Evolutionary conservation across 192 early-diverging fungal species (phyloP).

Genomic region (Thoreauomyces humboldtii): DNA sequence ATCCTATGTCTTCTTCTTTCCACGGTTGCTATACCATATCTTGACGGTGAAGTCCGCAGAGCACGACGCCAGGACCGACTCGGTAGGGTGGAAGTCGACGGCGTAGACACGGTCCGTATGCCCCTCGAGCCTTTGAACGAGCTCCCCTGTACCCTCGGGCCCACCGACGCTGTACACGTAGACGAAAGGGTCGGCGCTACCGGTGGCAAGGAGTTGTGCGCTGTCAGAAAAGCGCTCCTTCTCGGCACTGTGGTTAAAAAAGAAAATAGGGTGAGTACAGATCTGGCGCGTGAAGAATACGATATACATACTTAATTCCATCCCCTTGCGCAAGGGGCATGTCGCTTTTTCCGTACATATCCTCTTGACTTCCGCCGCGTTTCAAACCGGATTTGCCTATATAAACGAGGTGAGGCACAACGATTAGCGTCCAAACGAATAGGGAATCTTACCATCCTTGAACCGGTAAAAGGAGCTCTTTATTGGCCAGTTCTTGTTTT

Average conservation of each 20-base stretch:
- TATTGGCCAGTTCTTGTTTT: conserved; percentile 95
- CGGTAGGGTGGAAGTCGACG: conserved; percentile 83
- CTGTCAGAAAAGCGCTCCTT: conserved; percentile 21
- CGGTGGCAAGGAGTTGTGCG: conserved; percentile 65
- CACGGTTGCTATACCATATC: conserved; percentile 57
- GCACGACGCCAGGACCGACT: conserved; percentile 77
- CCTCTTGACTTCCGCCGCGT: conserved; percentile 32
- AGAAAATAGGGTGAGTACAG: too few relatives aligned
- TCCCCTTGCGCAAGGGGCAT: conserved; percentile 23
- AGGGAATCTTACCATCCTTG: conserved; percentile 63
- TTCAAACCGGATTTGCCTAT: conserved; percentile 9
- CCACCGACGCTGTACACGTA: conserved; percentile 65
- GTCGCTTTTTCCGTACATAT: conserved; percentile 42
- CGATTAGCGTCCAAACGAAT: too few relatives aligned
- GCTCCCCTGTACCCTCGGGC: conserved; percentile 39
- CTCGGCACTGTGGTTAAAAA: not conserved
- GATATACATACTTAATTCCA: conserved; percentile 4
- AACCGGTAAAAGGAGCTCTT: conserved; percentile 78
- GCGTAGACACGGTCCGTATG: conserved; percentile 93
- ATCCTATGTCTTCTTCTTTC: conserved; percentile 40
- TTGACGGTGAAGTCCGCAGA: conserved; percentile 83
- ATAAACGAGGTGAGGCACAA: not conserved
- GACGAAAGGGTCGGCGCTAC: conserved; percentile 78
- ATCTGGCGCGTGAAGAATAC: too few relatives aligned
- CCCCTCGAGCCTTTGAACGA: conserved; percentile 78